A percentile compares a stretch with the other conserved stretches of the same genome.
Conservation (phyloP, 345 rosid species). For the Rubroshorea leprosula region DNA sequence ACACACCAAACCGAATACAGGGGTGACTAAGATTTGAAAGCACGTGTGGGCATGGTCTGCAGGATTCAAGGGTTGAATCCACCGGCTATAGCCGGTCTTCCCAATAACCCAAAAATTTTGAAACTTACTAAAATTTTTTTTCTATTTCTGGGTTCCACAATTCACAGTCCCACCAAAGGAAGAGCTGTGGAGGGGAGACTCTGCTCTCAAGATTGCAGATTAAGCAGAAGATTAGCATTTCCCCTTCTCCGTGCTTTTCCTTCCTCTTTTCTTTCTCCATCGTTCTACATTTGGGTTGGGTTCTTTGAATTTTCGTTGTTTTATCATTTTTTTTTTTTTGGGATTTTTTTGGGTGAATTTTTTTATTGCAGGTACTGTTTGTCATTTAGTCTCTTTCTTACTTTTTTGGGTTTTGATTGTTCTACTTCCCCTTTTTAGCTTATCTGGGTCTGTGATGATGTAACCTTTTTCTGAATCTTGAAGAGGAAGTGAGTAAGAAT, state of each 20-base stretch:
- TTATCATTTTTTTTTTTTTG: slow-evolving; percentile 13
- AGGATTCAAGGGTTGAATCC: slow-evolving; percentile 15
- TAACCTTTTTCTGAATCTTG: slow-evolving; percentile 19
- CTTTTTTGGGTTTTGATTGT: neutral
- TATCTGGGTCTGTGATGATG: slow-evolving; percentile 31
- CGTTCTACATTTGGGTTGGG: slow-evolving; percentile 14
- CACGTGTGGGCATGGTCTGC: slow-evolving; percentile 40
- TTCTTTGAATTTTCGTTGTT: no score
- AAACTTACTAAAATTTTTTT: neutral
- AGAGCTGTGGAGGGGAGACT: slow-evolving; percentile 10
- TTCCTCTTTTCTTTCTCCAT: no score
- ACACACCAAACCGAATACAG: slow-evolving; percentile 3
- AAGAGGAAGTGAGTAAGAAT: slow-evolving; percentile 21
- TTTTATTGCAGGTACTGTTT: neutral
- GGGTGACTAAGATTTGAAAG: slow-evolving; percentile 17
- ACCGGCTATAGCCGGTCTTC: slow-evolving; percentile 17
- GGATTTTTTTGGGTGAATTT: slow-evolving; percentile 5
- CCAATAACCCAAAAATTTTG: neutral
- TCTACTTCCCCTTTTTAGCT: slow-evolving; percentile 18
- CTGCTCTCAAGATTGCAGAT: no score
- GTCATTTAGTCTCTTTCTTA: slow-evolving; percentile 2
- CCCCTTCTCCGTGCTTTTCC: no score
- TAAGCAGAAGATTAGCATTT: slow-evolving; percentile 9
- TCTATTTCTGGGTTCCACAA: neutral
- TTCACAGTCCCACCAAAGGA: slow-evolving; percentile 10